Percentiles rank a stretch among this genome's conserved stretches.
phyloP scores from a whole-genome alignment of 1,284 basidiomycete species.

The Chalciporus piperatoides region DNA sequence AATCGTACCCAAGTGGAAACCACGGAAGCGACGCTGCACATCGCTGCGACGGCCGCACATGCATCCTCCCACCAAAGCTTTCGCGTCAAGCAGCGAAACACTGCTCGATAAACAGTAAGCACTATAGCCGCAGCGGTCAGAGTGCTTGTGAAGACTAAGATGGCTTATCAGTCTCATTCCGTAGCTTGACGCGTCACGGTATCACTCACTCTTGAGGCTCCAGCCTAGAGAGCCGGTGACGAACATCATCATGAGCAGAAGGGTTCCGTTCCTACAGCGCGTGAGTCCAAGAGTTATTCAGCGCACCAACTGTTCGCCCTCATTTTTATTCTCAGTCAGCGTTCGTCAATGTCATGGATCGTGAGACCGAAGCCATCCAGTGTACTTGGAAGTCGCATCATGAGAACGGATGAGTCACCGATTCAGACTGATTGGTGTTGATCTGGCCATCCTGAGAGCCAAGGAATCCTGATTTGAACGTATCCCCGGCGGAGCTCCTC shows the following conservation, averaged over 20 bases:
- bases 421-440: slow-evolving; percentile 1
- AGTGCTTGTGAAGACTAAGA: slow-evolving; percentile 16
- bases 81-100: slow-evolving; percentile 2
- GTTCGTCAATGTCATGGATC: slow-evolving; percentile 1
- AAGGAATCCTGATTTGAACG: not conserved
- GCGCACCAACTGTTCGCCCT: not conserved
- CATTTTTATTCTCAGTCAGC: slow-evolving; percentile 3
- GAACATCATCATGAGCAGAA: not conserved
- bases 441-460: not conserved
- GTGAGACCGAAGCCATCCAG: slow-evolving; percentile 14
- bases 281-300: not conserved
- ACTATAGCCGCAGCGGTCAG: slow-evolving; percentile 9
- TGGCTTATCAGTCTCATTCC: not conserved
- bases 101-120: slow-evolving; percentile 12
- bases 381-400: not conserved
- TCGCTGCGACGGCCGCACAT: slow-evolving; percentile 11
- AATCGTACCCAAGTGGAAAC: slow-evolving; percentile 15
- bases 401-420: not conserved
- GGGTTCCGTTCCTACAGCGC: too few species aligned
- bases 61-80: slow-evolving; percentile 23
- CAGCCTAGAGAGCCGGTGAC: slow-evolving; percentile 1
- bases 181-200: not conserved
- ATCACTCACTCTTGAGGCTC: slow-evolving; percentile 17
- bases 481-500: too few species aligned
- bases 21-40: slow-evolving; percentile 9